A percentile compares a stretch with the other conserved stretches of the same genome.
Conservation (phyloP, 2,329 filamentous ascomycete species). For the Trichoderma sp. region DNA sequence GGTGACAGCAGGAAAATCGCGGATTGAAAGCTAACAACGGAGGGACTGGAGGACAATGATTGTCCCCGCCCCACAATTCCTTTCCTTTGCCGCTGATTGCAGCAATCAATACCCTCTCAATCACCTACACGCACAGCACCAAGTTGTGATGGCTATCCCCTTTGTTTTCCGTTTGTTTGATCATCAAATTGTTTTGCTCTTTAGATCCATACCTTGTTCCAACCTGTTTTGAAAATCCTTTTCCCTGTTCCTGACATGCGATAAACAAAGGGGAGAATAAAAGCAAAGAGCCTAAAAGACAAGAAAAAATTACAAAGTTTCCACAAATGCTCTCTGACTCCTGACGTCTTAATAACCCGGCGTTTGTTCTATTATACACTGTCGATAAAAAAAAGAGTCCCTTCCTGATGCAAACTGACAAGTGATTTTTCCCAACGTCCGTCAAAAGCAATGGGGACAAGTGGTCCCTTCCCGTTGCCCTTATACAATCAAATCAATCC, state of each 20-base stretch:
- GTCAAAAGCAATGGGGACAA: not conserved
- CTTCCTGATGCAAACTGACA: slow-evolving; percentile 10
- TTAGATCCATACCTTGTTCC: not conserved
- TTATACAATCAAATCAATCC: not conserved
- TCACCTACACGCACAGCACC: not conserved
- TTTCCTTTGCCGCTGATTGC: too few relatives aligned
- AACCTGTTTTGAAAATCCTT: not conserved
- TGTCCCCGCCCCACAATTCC: not conserved
- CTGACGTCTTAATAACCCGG: slow-evolving; percentile 11
- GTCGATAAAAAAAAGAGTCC: not conserved
- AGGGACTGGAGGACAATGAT: not conserved
- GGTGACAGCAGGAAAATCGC: slow-evolving; percentile 23
- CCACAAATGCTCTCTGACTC: slow-evolving; percentile 8
- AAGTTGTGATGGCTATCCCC: not conserved
- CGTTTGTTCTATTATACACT: slow-evolving; percentile 21
- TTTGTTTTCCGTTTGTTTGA: not conserved
- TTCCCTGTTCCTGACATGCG: not conserved
- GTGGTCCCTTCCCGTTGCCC: not conserved
- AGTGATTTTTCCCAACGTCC: not conserved
- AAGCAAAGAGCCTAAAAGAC: not conserved
- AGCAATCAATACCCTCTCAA: not conserved
- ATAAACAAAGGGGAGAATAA: not conserved
- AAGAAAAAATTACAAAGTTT: not conserved
- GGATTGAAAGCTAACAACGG: slow-evolving; percentile 18
- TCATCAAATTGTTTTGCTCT: not conserved